These are phyloP conservation scores for Streptanthus diversifolius DNA, from an alignment of 345 rosid genomes.

Conservation along the genomic window DNA sequence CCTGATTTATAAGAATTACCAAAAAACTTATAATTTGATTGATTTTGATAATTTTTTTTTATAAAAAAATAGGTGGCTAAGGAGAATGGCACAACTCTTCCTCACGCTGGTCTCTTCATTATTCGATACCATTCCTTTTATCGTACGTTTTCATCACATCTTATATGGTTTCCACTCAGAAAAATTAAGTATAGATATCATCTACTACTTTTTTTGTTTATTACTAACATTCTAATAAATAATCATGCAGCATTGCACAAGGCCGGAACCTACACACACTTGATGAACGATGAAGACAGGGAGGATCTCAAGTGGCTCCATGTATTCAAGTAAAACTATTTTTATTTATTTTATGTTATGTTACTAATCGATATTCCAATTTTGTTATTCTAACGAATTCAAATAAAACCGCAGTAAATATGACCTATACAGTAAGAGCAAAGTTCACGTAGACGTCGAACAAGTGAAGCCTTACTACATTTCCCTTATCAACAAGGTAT, in stretches of 20 bases:
- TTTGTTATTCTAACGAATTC: background rate
- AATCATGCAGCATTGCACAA: slow-evolving; percentile 57
- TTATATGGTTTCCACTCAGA: background rate
- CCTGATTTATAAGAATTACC: background rate
- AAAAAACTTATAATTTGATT: background rate
- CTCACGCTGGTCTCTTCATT: slow-evolving; percentile 66
- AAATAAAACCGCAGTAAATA: slow-evolving; percentile 54
- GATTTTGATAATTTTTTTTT: background rate
- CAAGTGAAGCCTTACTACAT: slow-evolving; percentile 73
- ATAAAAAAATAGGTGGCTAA: slow-evolving; percentile 69
- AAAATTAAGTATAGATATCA: background rate
- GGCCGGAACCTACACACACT: slow-evolving; percentile 59
- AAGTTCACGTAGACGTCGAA: slow-evolving; percentile 61
- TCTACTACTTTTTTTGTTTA: background rate
- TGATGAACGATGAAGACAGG: slow-evolving; percentile 63
- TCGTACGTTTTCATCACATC: slow-evolving; percentile 41
- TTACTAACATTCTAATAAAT: background rate
- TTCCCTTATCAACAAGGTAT: slow-evolving; percentile 54
- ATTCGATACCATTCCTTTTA: slow-evolving; percentile 78
- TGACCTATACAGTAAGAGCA: slow-evolving; percentile 86
- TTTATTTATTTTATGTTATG: background rate
- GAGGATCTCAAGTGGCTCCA: slow-evolving; percentile 73
- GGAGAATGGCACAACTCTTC: slow-evolving; percentile 67
- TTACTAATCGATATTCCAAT: background rate
- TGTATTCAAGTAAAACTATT: slow-evolving; percentile 52